Percentiles rank a stretch among this genome's conserved stretches.
Conservation (phyloP, 345 rosid genomes). For the Laguncularia racemosa region DNA sequence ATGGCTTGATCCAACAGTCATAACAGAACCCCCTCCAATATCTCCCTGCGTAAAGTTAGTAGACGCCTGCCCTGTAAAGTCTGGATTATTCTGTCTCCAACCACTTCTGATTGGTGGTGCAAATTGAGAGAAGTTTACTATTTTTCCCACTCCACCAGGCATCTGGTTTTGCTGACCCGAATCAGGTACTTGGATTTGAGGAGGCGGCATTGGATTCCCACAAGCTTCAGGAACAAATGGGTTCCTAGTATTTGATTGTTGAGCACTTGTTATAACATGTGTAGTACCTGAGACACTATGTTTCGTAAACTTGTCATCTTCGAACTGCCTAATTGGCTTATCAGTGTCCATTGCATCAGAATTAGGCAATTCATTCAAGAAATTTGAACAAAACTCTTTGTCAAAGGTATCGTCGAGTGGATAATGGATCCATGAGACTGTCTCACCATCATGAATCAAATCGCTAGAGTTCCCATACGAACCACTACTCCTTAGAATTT, state of each 20-base stretch:
- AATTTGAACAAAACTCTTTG: conserved; percentile 41
- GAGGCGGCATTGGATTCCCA: conserved; percentile 33
- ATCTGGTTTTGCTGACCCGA: conserved; percentile 17
- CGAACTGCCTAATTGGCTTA: conserved; percentile 19
- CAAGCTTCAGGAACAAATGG: conserved; percentile 15
- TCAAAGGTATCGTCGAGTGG: conserved; percentile 51
- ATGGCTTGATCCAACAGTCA: conserved; percentile 59
- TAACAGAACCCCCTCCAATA: conserved; percentile 32
- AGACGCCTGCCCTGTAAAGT: conserved; percentile 5
- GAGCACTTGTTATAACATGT: conserved; percentile 8
- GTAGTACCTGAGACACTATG: conserved; percentile 6
- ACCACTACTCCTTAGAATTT: conserved; percentile 11
- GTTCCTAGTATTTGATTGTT: conserved; percentile 12
- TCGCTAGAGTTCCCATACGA: conserved; percentile 24
- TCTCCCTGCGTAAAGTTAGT: conserved; percentile 15
- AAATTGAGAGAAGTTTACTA: conserved; percentile 14
- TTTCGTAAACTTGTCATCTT: conserved; percentile 16
- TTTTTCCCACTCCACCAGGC: conserved; percentile 18
- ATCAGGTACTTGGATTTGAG: conserved; percentile 25
- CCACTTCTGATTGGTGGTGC: conserved; percentile 13
- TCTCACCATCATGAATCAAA: conserved; percentile 50
- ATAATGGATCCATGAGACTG: conserved; percentile 56
- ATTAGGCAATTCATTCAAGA: conserved; percentile 31
- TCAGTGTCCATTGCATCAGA: conserved; percentile 19
- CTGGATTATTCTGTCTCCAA: conserved; percentile 2